Conservation (phyloP, 495 filamentous ascomycete species). For the Gamarada debralockiae region DNA sequence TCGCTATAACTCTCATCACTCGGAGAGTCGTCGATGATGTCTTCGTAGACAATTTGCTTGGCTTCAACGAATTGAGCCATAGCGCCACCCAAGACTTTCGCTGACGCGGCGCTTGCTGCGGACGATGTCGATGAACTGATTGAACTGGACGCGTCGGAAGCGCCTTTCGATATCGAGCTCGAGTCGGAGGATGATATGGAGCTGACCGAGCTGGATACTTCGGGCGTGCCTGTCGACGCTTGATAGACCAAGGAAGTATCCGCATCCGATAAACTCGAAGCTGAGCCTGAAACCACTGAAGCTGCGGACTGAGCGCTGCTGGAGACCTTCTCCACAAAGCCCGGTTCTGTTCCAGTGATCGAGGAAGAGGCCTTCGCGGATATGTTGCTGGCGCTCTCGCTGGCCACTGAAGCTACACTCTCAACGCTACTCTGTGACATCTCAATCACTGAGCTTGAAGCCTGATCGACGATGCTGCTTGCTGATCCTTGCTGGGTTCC, state of each 20-base stretch:
- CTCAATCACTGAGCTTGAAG: constrained; percentile 29
- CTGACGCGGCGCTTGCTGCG: constrained; percentile 21
- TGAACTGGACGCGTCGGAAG: constrained; percentile 11
- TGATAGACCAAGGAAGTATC: constrained; percentile 16
- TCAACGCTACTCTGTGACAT: constrained; percentile 27
- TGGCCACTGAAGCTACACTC: constrained; percentile 29
- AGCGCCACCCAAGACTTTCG: constrained; percentile 49
- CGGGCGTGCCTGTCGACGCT: constrained; percentile 13
- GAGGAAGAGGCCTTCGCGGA: constrained; percentile 20
- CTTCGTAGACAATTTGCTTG: constrained; percentile 48
- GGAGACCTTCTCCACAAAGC: constrained; percentile 24
- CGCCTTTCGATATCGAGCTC: constrained; percentile 25
- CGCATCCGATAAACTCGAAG: constrained; percentile 24
- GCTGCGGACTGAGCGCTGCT: constrained; percentile 21
- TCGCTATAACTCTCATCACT: constrained; percentile 41
- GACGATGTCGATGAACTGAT: constrained; percentile 18
- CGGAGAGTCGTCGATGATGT: constrained; percentile 40
- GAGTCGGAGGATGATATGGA: constrained; percentile 28
- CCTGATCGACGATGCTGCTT: constrained; percentile 31
- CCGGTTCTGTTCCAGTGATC: constrained; percentile 25
- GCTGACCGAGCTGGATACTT: constrained; percentile 19
- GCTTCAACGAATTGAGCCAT: constrained; percentile 50
- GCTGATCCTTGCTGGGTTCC: constrained; percentile 21
- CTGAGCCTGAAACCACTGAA: constrained; percentile 23
- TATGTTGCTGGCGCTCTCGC: constrained; percentile 20